Base-by-base conservation (phyloP, 148 eudicot genomes). In the Simmondsia chinensis region DNA sequence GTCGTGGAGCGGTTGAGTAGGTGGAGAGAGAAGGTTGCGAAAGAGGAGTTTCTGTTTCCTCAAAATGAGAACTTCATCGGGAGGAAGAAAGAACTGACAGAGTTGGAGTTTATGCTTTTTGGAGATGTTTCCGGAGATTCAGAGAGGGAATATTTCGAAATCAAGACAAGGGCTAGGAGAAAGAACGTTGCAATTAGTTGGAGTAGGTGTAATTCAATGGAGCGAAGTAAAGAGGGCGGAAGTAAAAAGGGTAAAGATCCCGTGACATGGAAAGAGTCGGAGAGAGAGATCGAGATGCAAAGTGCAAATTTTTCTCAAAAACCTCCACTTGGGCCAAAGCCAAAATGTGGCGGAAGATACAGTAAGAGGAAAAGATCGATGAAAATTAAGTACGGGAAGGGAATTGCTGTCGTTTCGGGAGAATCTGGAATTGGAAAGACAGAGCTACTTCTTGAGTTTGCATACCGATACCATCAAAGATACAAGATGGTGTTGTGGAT, bases 361-460 rank as follows among this genome's bases (percentile, higher is more conserved):
- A 52, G 62, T 8, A 69, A 67, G 60, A 72, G 83, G 45, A 79
- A 70, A 59, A 68, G 77, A 59, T 63, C 81, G 1, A 60, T 47
- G 45, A 79, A 80, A 54, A 60, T 79, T 15, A 66, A 63, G 7
- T 91, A 91, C 32, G 99, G 99, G 0, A 91, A 91, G 68, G 99
- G 99, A 32, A 77, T 91, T 40, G 94, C 79, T 22, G 79, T 86
- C 20, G 79, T 86, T 6, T 77, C 89, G 0, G 99, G 99, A 26
- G 99, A 86, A 15, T 69, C 94, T 0, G 99, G 99, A 11, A 82
- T 91, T 28, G 99, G 99, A 43, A 91, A 91, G 62, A 91, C 99
- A 3, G 96, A 91, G 59, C 73, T 91, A 13, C 86, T 91, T 59
- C 79, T 91, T 23, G 99, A 91, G 50, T 91, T 79, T 67, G 99